Conservation (phyloP, 192 early-diverging fungal species). For the Backusella westeae region DNA sequence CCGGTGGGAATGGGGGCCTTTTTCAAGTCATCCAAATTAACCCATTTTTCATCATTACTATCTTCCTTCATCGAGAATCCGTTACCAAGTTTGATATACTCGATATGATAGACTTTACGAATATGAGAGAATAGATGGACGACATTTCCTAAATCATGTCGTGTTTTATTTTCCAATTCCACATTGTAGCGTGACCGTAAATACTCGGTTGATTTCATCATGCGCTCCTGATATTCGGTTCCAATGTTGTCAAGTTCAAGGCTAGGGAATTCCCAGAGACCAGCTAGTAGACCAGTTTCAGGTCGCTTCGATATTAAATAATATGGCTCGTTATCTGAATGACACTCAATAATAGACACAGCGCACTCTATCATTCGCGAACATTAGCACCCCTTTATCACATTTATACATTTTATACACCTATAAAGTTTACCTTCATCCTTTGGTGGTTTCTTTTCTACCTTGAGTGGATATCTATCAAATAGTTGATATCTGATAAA, state of each 20-base stretch:
- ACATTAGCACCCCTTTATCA: neutral
- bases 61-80: neutral
- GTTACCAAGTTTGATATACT: slow-evolving; percentile 35
- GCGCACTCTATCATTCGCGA: slow-evolving; percentile 41
- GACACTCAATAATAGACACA: slow-evolving; percentile 51
- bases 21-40: slow-evolving; percentile 39
- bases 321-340: neutral
- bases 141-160: slow-evolving; percentile 48
- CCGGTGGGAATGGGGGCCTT: slow-evolving; percentile 55
- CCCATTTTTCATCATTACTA: slow-evolving; percentile 35
- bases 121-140: slow-evolving; percentile 75
- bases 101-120: slow-evolving; percentile 48
- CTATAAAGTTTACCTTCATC: slow-evolving; percentile 48
- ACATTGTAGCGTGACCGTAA: slow-evolving; percentile 16
- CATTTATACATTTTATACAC: neutral
- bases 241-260: slow-evolving; percentile 30
- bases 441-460: slow-evolving; percentile 56
- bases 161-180: slow-evolving; percentile 14
- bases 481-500: neutral
- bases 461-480: slow-evolving; percentile 56
- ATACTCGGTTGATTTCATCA: slow-evolving; percentile 20
- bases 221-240: slow-evolving; percentile 8
- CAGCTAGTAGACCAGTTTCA: slow-evolving; percentile 61
- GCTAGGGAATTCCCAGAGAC: slow-evolving; percentile 75
- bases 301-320: slow-evolving; percentile 59